These are phyloP conservation scores for Beta corolliflora DNA, from an alignment of 179 eudicot species.

Conservation along the genomic window DNA sequence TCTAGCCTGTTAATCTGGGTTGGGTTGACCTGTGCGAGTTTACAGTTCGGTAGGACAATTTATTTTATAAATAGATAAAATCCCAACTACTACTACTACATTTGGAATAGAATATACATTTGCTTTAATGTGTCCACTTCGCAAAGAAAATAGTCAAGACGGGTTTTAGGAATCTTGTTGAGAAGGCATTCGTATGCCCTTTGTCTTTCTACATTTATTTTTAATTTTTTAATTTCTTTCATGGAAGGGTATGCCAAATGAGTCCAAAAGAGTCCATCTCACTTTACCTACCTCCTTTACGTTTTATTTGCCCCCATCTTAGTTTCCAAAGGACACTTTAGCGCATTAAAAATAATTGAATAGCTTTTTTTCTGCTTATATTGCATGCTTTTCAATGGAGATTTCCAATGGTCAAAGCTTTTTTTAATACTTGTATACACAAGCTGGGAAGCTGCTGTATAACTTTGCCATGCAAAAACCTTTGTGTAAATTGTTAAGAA, in stretches of 20 bases:
- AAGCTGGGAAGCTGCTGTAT: not conserved
- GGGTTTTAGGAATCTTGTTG: slow-evolving; percentile 23
- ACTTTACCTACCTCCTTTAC: slow-evolving; percentile 19
- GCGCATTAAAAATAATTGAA: not conserved
- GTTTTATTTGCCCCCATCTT: slow-evolving; percentile 5
- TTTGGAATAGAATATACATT: not conserved
- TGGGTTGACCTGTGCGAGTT: too few species aligned
- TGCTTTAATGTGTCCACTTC: not conserved
- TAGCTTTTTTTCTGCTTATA: not conserved
- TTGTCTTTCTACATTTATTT: not conserved
- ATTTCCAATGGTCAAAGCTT: not conserved
- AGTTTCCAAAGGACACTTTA: slow-evolving; percentile 20
- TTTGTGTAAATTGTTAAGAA: not conserved
- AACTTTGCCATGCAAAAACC: not conserved
- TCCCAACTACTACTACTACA: not conserved
- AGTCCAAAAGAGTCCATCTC: slow-evolving; percentile 16
- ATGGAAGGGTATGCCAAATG: not conserved
- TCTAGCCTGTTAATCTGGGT: too few species aligned
- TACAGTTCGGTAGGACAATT: too few species aligned
- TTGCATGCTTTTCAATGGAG: not conserved
- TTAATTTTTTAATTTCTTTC: too few species aligned
- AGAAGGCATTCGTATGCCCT: not conserved
- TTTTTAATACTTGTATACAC: not conserved
- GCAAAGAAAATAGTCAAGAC: not conserved
- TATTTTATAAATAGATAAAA: too few species aligned